Percentiles rank a stretch among this genome's conserved stretches.
Conservation (phyloP, 345 rosid genomes). For the Ricinus communis region DNA sequence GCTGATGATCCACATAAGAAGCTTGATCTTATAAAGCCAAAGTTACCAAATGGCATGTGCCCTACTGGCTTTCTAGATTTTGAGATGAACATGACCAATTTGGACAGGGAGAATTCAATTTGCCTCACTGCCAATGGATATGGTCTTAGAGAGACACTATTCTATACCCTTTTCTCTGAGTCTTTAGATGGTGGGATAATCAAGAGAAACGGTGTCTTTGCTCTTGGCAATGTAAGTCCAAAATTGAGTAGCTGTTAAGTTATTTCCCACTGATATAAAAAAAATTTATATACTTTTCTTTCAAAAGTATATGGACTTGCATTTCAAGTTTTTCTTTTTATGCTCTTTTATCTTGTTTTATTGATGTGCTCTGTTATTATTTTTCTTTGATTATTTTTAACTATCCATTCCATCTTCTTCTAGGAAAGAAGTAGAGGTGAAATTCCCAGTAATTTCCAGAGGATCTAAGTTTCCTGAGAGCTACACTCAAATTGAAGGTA, state of each 20-base stretch:
- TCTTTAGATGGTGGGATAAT: slow-evolving; percentile 30
- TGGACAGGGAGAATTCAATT: slow-evolving; percentile 5
- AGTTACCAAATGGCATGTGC: slow-evolving; percentile 13
- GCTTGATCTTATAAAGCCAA: slow-evolving; percentile 15
- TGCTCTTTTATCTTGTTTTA: neutral
- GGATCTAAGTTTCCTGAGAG: neutral
- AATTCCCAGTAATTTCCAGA: slow-evolving; percentile 17
- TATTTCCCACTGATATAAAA: no score
- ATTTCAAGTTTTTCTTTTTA: neutral
- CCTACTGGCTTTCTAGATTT: slow-evolving; percentile 23
- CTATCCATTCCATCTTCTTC: neutral
- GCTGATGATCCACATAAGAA: slow-evolving; percentile 19
- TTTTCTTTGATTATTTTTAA: no score
- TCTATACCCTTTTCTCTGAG: slow-evolving; percentile 23
- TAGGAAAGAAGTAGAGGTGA: slow-evolving; percentile 21
- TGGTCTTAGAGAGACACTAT: slow-evolving; percentile 30
- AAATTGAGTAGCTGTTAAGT: neutral
- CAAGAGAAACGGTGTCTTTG: slow-evolving; percentile 5
- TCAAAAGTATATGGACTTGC: no score
- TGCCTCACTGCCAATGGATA: slow-evolving; percentile 14
- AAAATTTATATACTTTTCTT: no score
- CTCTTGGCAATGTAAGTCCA: slow-evolving; percentile 9
- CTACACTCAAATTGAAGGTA: slow-evolving; percentile 2
- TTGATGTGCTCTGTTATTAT: no score
- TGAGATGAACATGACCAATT: slow-evolving; percentile 20